A percentile compares a stretch with the other conserved stretches of the same genome.
phyloP scores from a whole-genome alignment of 2,329 filamentous ascomycete genomes.

The Amauroascus niger region DNA sequence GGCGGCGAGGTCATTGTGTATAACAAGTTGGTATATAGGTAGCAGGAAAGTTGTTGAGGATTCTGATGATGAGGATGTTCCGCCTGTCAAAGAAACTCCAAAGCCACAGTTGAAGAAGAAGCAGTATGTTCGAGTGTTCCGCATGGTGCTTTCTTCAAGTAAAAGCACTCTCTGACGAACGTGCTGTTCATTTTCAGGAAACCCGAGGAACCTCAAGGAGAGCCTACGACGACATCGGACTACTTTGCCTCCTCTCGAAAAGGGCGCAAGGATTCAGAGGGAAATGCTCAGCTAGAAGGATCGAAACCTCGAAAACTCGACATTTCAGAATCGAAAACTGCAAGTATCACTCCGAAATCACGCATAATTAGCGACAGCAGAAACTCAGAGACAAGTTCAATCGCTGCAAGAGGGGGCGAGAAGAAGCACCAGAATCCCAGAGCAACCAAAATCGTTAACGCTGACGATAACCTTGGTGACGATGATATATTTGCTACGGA shows the following conservation, averaged over 20 bases:
- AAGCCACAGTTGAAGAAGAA: conserved; percentile 36
- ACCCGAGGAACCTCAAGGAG: conserved; percentile 42
- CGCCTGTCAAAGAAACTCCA: conserved; percentile 28
- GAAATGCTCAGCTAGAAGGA: not conserved
- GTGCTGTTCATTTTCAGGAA: conserved; percentile 30
- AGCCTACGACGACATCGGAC: conserved; percentile 52
- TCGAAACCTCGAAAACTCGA: conserved; percentile 22
- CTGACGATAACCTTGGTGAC: conserved; percentile 57
- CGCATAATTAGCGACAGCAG: conserved; percentile 46
- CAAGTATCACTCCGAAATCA: conserved; percentile 24
- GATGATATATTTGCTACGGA: conserved; percentile 78
- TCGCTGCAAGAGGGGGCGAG: not conserved
- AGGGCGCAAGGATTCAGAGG: conserved; percentile 37
- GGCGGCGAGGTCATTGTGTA: not conserved
- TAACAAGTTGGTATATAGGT: conserved; percentile 22
- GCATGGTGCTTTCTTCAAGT: not conserved
- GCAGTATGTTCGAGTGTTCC: conserved; percentile 36
- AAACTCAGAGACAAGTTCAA: conserved; percentile 38
- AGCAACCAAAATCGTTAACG: conserved; percentile 44
- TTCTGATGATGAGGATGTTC: conserved; percentile 62
- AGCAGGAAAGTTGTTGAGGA: conserved; percentile 67
- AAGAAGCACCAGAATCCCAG: conserved; percentile 18
- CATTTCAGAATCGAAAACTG: conserved; percentile 18
- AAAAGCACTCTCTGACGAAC: not conserved
- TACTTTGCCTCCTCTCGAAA: conserved; percentile 54